Conservation (phyloP, 202 grass and related monocot species). For the Setaria viridis region DNA sequence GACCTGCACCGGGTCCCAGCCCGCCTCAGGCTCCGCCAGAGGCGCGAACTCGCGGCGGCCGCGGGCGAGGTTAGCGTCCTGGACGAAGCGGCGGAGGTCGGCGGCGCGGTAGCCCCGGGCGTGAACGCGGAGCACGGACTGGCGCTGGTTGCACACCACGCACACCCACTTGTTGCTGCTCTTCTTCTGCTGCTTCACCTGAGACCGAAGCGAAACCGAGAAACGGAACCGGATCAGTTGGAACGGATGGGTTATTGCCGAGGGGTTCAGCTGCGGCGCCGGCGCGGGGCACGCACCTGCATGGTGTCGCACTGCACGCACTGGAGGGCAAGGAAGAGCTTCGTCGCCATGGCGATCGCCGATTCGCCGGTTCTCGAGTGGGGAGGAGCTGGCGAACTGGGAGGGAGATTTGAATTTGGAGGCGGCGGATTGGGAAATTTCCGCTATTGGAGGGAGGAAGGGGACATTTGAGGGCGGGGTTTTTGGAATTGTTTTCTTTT, state of each 20-base stretch:
- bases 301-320: conserved; percentile 83
- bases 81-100: conserved; percentile 85
- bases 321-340: conserved; percentile 76
- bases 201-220: not conserved
- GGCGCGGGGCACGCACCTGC: conserved; percentile 51
- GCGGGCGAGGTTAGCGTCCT: conserved; percentile 78
- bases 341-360: conserved; percentile 55
- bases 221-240: conserved; percentile 23
- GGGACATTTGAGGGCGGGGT: not conserved
- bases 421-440: conserved; percentile 2
- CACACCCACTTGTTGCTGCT: conserved; percentile 84
- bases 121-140: conserved; percentile 71
- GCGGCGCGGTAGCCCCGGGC: conserved; percentile 63
- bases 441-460: too few species aligned
- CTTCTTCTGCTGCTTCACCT: conserved; percentile 95
- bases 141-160: conserved; percentile 83
- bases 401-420: conserved; percentile 28
- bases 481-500: conserved; percentile 7
- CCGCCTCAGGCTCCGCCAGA: conserved; percentile 35
- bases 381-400: not conserved
- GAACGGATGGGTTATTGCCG: not conserved
- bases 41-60: conserved; percentile 33
- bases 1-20: not conserved
- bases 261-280: not conserved
- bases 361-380: conserved; percentile 1